Evolutionary conservation across 352 stramenopile genomes (phyloP).

Genomic region (Phytophthora tubulina): DNA sequence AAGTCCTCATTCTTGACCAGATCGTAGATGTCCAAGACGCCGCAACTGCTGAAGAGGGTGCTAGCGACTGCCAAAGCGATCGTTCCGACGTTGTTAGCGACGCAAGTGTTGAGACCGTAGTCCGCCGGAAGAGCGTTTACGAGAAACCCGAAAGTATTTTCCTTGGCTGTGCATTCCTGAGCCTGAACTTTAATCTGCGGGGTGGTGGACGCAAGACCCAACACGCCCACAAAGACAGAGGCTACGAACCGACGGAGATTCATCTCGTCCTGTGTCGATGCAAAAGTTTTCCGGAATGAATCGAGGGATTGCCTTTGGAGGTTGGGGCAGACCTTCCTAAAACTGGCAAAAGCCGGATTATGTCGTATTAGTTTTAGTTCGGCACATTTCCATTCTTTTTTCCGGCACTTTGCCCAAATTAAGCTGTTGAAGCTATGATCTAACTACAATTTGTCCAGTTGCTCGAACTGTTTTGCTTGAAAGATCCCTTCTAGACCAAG

Average conservation of each 20-base stretch:
- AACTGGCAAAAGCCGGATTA: too few relatives aligned
- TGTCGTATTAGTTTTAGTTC: too few relatives aligned
- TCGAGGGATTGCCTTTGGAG: neutral
- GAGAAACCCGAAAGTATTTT: conserved; percentile 42
- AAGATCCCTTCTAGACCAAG: too few relatives aligned
- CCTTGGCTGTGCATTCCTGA: conserved; percentile 34
- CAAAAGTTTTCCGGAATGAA: conserved; percentile 34
- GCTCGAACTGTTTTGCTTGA: too few relatives aligned
- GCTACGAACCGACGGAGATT: conserved; percentile 31
- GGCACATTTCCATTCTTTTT: too few relatives aligned
- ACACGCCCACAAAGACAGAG: conserved; percentile 25
- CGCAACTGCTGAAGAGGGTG: conserved; percentile 48
- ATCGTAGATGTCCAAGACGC: conserved; percentile 46
- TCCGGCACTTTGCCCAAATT: too few relatives aligned
- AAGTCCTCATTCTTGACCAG: conserved; percentile 47
- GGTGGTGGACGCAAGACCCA: conserved; percentile 19
- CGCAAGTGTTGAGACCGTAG: conserved; percentile 59
- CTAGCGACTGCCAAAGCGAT: conserved; percentile 40
- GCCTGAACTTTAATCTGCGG: conserved; percentile 24
- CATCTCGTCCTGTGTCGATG: conserved; percentile 25
- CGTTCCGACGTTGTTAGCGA: conserved; percentile 56
- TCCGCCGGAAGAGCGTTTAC: conserved; percentile 38
- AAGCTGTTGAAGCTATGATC: too few relatives aligned
- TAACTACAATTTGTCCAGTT: too few relatives aligned
- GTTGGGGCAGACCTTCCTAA: too few relatives aligned